Conservation (phyloP, 179 eudicot species). For the Beta corolliflora region DNA sequence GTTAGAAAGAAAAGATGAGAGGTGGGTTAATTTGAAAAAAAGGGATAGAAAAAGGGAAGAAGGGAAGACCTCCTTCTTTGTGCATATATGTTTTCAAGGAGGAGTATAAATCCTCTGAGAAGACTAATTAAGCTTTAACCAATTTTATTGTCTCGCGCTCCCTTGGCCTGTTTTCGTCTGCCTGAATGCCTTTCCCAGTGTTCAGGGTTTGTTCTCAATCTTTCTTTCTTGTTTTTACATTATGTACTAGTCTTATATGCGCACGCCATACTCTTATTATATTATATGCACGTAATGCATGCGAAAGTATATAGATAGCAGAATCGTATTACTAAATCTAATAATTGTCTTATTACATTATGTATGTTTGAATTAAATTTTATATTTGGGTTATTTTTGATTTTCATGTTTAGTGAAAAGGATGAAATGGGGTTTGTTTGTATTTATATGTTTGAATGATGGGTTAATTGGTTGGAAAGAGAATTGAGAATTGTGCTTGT, state of each 20-base stretch:
- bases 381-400: not conserved
- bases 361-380: too few species aligned
- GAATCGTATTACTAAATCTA: too few species aligned
- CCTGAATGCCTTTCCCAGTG: constrained; percentile 86
- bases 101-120: constrained; percentile 24
- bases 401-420: not conserved
- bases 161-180: constrained; percentile 63
- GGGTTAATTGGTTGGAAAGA: too few species aligned
- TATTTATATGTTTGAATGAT: not conserved
- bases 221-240: not conserved
- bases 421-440: not conserved
- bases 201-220: constrained; percentile 55
- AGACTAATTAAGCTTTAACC: constrained; percentile 28
- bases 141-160: constrained; percentile 57
- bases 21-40: not conserved
- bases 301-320: too few species aligned
- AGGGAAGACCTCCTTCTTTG: constrained; percentile 8
- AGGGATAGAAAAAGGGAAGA: not conserved
- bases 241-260: too few species aligned
- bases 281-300: too few species aligned
- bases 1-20: not conserved
- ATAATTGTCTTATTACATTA: too few species aligned
- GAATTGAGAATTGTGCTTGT: not conserved
- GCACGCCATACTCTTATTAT: too few species aligned
- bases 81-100: constrained; percentile 13